Conservation (phyloP, 805 yeast species). For the Teunomyces lycoperdinae region DNA sequence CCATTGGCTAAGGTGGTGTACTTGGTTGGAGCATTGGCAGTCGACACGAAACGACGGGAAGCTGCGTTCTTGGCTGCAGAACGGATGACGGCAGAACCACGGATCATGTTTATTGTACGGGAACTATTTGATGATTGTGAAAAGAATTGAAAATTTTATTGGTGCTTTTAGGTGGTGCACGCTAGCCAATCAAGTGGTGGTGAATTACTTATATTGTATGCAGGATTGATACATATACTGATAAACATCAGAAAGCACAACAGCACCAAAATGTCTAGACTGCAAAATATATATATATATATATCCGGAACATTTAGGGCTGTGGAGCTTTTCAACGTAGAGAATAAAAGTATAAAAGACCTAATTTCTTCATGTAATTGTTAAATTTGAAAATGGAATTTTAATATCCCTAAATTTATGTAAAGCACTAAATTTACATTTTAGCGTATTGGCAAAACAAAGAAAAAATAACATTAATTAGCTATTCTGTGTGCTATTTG, state of each 20-base stretch:
- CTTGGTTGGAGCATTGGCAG: conserved; percentile 57
- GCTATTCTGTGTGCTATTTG: not conserved
- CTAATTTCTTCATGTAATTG: too few relatives aligned
- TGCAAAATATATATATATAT: too few relatives aligned
- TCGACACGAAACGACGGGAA: conserved; percentile 57
- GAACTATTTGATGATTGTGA: conserved; percentile 3
- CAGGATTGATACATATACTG: not conserved
- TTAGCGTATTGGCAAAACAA: too few relatives aligned
- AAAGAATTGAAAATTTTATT: conserved; percentile 6
- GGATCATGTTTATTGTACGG: conserved; percentile 29
- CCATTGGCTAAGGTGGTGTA: conserved; percentile 75
- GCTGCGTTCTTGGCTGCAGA: conserved; percentile 23
- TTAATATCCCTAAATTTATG: too few relatives aligned
- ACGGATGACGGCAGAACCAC: conserved; percentile 37
- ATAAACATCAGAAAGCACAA: too few relatives aligned
- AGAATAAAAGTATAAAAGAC: too few relatives aligned
- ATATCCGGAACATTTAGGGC: too few relatives aligned
- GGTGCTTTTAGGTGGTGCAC: conserved; percentile 3
- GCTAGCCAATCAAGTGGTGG: conserved; percentile 17
- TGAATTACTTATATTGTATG: conserved; percentile 16
- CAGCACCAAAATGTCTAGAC: too few relatives aligned
- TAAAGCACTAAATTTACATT: too few relatives aligned
- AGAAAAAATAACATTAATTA: too few relatives aligned
- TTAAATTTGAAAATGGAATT: too few relatives aligned
- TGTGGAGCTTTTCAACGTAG: too few relatives aligned